phyloP scores from a whole-genome alignment of 768 basidiomycete genomes.

The Mycena vitilis region DNA sequence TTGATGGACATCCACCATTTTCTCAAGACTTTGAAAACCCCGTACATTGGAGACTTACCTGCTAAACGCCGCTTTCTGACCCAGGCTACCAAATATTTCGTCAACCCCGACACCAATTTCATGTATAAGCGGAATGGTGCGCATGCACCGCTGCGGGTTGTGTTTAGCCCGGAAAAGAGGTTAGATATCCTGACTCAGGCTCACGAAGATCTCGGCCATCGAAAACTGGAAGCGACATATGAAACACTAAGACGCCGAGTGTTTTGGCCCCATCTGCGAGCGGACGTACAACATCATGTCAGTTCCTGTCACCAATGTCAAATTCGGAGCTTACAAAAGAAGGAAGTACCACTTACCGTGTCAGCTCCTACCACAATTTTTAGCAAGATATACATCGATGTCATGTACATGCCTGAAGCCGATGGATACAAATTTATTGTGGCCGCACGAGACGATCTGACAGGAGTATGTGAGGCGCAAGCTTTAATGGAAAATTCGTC shows the following conservation, averaged over 20 bases:
- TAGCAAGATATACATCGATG: background rate
- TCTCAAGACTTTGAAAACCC: slow-evolving; percentile 3
- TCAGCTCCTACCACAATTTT: background rate
- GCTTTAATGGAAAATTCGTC: background rate
- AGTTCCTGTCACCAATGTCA: slow-evolving; percentile 45
- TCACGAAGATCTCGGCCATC: slow-evolving; percentile 6
- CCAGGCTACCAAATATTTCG: slow-evolving; percentile 5
- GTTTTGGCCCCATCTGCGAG: slow-evolving; percentile 11
- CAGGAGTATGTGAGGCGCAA: background rate
- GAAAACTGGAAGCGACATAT: background rate
- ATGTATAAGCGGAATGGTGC: slow-evolving; percentile 1
- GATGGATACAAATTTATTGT: background rate
- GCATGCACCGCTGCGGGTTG: background rate
- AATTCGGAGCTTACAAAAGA: slow-evolving; percentile 18
- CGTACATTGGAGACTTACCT: background rate
- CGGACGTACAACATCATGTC: slow-evolving; percentile 40
- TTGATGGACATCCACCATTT: slow-evolving; percentile 9
- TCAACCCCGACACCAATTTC: background rate
- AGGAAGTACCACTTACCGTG: slow-evolving; percentile 32
- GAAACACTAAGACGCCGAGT: background rate
- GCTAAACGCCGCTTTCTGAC: background rate
- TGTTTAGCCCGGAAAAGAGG: slow-evolving; percentile 1
- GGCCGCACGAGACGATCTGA: background rate
- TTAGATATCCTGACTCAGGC: background rate
- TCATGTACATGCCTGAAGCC: background rate